A percentile compares a stretch with the other conserved stretches of the same genome.
These are phyloP conservation scores for Venturia oleaginea DNA, from an alignment of 2,329 filamentous ascomycete species.

Conservation along the genomic window DNA sequence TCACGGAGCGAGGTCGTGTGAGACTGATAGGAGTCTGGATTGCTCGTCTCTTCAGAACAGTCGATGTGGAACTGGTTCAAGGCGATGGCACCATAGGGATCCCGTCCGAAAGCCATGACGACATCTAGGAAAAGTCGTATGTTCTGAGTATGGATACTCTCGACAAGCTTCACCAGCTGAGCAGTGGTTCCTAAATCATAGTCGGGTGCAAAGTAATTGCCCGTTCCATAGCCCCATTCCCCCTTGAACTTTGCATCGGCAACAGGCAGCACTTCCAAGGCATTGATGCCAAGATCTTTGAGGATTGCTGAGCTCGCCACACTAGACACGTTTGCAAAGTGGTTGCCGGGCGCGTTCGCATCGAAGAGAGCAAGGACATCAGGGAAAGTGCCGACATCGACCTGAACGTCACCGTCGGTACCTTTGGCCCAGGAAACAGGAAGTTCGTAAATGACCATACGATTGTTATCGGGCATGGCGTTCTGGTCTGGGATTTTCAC, in stretches of 20 bases:
- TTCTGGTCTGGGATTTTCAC: background rate
- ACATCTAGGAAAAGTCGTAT: background rate
- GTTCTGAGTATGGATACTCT: background rate
- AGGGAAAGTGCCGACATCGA: background rate
- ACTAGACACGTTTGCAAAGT: background rate
- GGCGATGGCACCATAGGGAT: background rate
- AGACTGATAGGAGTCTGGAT: background rate
- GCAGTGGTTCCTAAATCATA: background rate
- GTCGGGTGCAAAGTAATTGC: background rate
- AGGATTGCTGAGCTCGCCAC: background rate
- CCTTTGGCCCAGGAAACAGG: background rate
- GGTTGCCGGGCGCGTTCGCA: background rate
- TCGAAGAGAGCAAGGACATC: background rate
- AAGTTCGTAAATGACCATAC: background rate
- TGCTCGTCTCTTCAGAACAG: background rate
- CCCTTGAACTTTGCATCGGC: background rate
- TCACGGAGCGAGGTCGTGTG: background rate
- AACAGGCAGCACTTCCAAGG: background rate
- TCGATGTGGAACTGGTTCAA: background rate
- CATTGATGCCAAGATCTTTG: background rate
- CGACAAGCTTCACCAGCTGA: background rate
- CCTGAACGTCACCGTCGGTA: background rate
- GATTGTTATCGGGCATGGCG: background rate
- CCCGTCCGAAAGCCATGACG: background rate
- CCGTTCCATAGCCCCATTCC: background rate